Percentiles rank a stretch among this genome's conserved stretches.
Evolutionary conservation across 495 filamentous ascomycete genomes (phyloP).

Genomic region (Trichoderma asperelloides): DNA sequence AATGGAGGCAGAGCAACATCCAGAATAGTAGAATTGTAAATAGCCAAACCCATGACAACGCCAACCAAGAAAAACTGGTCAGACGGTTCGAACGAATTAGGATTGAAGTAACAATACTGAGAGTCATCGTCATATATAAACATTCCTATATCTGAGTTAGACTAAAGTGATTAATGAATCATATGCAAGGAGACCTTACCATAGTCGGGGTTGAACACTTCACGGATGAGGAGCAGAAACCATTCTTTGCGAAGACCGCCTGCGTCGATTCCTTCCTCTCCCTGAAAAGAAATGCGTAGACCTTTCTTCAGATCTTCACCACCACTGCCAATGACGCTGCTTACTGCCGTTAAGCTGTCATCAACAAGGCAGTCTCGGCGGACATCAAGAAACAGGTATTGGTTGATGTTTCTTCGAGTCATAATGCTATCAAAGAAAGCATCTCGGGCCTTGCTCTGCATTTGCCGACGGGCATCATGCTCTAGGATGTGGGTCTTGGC

Average conservation of each 20-base stretch:
- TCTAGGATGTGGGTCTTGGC: constrained; percentile 91
- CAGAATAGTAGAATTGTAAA: constrained; percentile 94
- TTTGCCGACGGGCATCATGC: constrained; percentile 82
- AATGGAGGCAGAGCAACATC: constrained; percentile 90
- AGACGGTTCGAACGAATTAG: constrained; percentile 81
- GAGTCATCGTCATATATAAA: constrained; percentile 96
- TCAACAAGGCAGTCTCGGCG: constrained; percentile 85
- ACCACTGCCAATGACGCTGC: constrained; percentile 75
- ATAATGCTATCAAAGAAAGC: constrained; percentile 88
- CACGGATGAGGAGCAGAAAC: constrained; percentile 85
- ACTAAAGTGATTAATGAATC: neutral
- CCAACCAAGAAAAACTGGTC: constrained; percentile 92
- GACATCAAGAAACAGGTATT: constrained; percentile 72
- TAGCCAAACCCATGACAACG: constrained; percentile 79
- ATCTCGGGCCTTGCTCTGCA: constrained; percentile 82
- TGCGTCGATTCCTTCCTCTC: constrained; percentile 88
- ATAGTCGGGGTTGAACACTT: constrained; percentile 87
- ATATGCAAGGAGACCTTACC: constrained; percentile 42
- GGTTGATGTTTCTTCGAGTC: constrained; percentile 60
- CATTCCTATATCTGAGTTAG: constrained; percentile 48
- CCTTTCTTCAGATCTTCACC: constrained; percentile 91
- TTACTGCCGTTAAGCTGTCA: constrained; percentile 78
- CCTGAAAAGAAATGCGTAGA: constrained; percentile 74
- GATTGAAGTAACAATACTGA: constrained; percentile 90
- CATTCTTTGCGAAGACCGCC: constrained; percentile 91